Conservation (phyloP, 352 stramenopile genomes). For the Phytophthora boehmeriae region DNA sequence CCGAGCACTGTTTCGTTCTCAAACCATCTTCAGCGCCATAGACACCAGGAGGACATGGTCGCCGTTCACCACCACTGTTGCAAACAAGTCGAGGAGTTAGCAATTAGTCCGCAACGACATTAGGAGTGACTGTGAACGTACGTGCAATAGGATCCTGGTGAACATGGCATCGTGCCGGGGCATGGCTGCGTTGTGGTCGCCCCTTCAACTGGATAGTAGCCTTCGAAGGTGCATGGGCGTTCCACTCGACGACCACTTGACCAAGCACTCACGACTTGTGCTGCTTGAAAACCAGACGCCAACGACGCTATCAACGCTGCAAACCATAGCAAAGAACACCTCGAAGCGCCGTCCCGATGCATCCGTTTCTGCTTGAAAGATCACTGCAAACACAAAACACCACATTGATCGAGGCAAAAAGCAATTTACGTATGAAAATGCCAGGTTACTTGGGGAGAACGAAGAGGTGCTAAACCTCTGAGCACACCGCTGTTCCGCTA, state of each 20-base stretch:
- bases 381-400: constrained; percentile 6
- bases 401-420: constrained; percentile 24
- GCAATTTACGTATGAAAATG: constrained; percentile 47
- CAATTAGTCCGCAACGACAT: not conserved
- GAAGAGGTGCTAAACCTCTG: constrained; percentile 12
- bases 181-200: constrained; percentile 49
- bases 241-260: constrained; percentile 7
- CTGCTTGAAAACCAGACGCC: constrained; percentile 3
- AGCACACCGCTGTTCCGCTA: constrained; percentile 36
- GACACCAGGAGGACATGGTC: constrained; percentile 58
- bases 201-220: constrained; percentile 49
- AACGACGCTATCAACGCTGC: not conserved
- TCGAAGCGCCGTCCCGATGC: constrained; percentile 5
- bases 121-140: constrained; percentile 21
- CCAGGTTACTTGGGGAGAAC: constrained; percentile 27
- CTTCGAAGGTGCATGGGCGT: constrained; percentile 48
- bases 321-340: constrained; percentile 7
- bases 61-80: constrained; percentile 37
- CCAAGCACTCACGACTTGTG: constrained; percentile 9
- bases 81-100: constrained; percentile 9
- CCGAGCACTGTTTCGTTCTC: constrained; percentile 49
- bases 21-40: constrained; percentile 61
- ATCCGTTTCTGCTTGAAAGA: constrained; percentile 23
- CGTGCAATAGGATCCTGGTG: constrained; percentile 68
- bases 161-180: constrained; percentile 42